Conservation (phyloP, 1,284 basidiomycete genomes). For the Puccinia polysora region DNA sequence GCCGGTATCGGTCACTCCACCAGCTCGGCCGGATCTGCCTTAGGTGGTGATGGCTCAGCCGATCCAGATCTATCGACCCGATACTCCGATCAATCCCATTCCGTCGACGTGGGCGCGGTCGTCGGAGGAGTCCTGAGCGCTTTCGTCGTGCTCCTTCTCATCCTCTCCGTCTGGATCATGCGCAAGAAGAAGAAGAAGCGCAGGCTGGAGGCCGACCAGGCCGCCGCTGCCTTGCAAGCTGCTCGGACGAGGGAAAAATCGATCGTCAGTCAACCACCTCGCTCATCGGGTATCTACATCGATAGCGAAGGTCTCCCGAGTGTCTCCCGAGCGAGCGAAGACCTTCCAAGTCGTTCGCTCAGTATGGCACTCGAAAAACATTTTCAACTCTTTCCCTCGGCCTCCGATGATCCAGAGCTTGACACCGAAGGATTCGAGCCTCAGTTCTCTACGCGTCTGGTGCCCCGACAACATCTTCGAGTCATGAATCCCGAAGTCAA, state of each 20-base stretch:
- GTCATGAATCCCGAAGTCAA: conserved; percentile 36
- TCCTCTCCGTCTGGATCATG: conserved; percentile 24
- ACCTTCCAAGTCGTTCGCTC: conserved; percentile 4
- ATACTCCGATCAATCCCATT: not conserved
- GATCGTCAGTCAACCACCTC: not conserved
- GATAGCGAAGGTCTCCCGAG: conserved; percentile 15
- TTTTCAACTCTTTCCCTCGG: conserved; percentile 19
- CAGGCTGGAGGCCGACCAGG: not conserved
- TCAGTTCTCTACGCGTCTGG: conserved; percentile 34
- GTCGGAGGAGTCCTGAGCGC: conserved; percentile 23
- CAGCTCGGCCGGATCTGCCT: conserved; percentile 44
- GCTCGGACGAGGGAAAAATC: conserved; percentile 15
- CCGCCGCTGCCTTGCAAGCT: conserved; percentile 7
- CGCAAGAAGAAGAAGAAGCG: conserved; percentile 9
- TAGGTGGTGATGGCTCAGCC: conserved; percentile 45
- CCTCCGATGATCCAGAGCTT: conserved; percentile 36
- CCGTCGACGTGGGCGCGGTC: conserved; percentile 1
- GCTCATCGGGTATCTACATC: conserved; percentile 17
- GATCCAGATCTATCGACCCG: conserved; percentile 26
- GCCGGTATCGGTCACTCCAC: conserved; percentile 45
- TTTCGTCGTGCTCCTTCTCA: conserved; percentile 15
- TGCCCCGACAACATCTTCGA: conserved; percentile 28
- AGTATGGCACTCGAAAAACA: conserved; percentile 32
- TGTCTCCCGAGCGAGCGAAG: conserved; percentile 15
- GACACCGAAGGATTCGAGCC: conserved; percentile 42